A percentile compares a stretch with the other conserved stretches of the same genome.
Conservation (phyloP, 1,284 basidiomycete species). For the Amylostereum areolatum region DNA sequence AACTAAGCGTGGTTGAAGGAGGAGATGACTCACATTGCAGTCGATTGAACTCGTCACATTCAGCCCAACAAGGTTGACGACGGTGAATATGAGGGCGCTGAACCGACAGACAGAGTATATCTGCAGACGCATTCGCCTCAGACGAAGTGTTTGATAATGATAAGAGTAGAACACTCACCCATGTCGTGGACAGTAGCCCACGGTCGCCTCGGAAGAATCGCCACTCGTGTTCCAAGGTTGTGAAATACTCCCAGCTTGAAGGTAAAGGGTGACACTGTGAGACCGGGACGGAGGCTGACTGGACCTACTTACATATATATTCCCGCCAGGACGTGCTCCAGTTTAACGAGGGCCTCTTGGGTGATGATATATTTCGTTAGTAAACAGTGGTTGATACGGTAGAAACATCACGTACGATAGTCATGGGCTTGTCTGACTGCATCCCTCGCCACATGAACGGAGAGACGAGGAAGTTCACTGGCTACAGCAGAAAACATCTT, state of each 20-base stretch:
- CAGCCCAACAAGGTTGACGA: conserved; percentile 2
- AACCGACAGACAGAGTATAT: background rate
- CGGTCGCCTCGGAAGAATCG: background rate
- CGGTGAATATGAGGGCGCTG: background rate
- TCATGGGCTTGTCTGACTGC: background rate
- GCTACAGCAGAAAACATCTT: too few relatives aligned
- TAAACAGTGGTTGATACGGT: background rate
- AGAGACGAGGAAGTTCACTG: too few relatives aligned
- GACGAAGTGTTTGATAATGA: background rate
- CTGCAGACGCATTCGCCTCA: background rate
- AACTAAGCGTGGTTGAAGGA: background rate
- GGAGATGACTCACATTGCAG: background rate
- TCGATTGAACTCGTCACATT: background rate
- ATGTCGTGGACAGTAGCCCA: background rate
- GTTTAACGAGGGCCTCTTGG: background rate
- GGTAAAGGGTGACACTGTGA: background rate
- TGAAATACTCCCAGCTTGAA: conserved; percentile 3
- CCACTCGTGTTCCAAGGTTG: conserved; percentile 1
- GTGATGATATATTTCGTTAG: background rate
- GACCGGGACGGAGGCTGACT: background rate
- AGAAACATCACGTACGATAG: background rate
- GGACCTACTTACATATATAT: conserved; percentile 1
- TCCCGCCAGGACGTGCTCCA: conserved; percentile 5
- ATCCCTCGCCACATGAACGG: too few relatives aligned
- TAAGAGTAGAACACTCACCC: background rate